Evolutionary conservation across 768 basidiomycete species (phyloP).

Genomic region (Cyclocybe cylindracea): DNA sequence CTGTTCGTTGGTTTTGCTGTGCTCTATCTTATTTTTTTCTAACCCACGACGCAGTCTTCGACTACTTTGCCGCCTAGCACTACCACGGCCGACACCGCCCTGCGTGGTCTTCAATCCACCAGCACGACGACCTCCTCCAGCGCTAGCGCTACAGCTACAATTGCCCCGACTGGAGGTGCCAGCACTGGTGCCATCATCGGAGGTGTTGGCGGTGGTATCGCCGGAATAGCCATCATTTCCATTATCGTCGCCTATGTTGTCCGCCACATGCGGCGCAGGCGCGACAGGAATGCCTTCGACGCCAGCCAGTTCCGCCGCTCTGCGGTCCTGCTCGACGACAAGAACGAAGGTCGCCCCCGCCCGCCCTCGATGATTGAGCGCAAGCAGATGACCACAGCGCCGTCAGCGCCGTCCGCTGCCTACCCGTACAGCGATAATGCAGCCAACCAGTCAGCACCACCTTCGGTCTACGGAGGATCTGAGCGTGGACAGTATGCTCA

Average conservation of each 20-base stretch:
- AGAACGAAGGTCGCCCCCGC: conserved; percentile 22
- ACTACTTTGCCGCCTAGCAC: no score
- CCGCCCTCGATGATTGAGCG: conserved; percentile 34
- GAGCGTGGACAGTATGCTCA: conserved; percentile 7
- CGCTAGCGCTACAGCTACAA: not conserved
- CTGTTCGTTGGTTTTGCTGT: no score
- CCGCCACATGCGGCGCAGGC: conserved; percentile 36
- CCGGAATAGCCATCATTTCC: conserved; percentile 20
- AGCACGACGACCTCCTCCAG: not conserved
- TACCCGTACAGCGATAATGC: conserved; percentile 19
- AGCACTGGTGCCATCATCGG: conserved; percentile 27
- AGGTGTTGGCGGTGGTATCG: conserved; percentile 23
- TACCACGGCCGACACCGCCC: no score
- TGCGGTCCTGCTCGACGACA: conserved; percentile 37
- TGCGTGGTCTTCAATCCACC: not conserved
- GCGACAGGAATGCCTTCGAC: conserved; percentile 44
- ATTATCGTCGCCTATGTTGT: conserved; percentile 26
- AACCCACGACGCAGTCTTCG: no score
- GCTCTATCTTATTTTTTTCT: no score
- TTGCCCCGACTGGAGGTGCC: conserved; percentile 7
- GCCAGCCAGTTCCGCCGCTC: conserved; percentile 55
- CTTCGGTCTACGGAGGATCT: conserved; percentile 11
- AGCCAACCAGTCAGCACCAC: conserved; percentile 5
- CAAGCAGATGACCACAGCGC: conserved; percentile 19
- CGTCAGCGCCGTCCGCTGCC: conserved; percentile 11